These are phyloP conservation scores for Rosellinia necatrix DNA, from an alignment of 2,329 filamentous ascomycete species.

Conservation along the genomic window DNA sequence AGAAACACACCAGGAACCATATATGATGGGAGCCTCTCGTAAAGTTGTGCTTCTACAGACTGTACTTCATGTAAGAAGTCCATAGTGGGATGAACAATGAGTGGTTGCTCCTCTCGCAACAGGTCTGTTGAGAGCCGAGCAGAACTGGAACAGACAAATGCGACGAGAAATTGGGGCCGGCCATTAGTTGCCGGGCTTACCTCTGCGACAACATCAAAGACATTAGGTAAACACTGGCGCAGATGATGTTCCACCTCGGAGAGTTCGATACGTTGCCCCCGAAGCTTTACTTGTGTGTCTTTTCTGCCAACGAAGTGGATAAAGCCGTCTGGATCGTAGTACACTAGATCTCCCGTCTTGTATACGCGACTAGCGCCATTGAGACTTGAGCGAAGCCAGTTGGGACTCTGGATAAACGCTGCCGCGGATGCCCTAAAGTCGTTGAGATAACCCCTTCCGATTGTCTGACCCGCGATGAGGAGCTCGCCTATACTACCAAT, in stretches of 20 bases:
- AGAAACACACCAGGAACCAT: no score
- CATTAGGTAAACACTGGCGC: no score
- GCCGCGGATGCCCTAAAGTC: slow-evolving; percentile 8
- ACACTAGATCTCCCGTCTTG: slow-evolving; percentile 1
- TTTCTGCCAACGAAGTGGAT: neutral
- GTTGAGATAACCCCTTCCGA: slow-evolving; percentile 11
- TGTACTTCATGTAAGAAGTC: no score
- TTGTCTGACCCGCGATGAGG: slow-evolving; percentile 10
- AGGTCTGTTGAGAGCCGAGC: no score
- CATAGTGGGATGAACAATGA: no score
- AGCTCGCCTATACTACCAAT: slow-evolving; percentile 18
- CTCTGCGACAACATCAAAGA: no score
- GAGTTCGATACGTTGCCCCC: neutral
- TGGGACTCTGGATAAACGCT: neutral
- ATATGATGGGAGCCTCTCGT: no score
- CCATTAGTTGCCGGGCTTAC: no score
- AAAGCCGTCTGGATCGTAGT: neutral
- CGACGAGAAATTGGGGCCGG: no score
- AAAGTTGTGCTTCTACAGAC: no score
- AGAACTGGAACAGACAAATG: no score
- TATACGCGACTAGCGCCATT: neutral
- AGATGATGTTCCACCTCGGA: neutral
- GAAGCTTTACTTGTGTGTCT: neutral
- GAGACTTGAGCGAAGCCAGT: neutral
- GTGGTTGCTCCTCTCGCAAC: no score